These are phyloP conservation scores for Peniophora sp. DNA, from an alignment of 1,284 basidiomycete genomes.

Conservation along the genomic window DNA sequence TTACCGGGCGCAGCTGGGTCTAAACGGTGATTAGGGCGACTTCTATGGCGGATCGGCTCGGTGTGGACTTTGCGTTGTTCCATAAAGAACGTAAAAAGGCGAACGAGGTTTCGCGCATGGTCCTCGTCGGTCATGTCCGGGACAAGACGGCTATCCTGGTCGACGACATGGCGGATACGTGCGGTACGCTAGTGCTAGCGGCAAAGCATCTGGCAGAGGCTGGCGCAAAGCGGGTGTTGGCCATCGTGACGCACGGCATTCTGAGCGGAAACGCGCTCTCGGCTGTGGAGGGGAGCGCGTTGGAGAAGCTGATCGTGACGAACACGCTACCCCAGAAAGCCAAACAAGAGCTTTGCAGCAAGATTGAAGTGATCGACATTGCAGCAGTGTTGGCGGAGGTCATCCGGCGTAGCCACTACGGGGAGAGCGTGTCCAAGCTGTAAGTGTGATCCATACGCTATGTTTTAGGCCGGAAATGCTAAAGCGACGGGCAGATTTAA, in stretches of 20 bases:
- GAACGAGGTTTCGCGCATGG: constrained; percentile 98
- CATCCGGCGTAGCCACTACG: constrained; percentile 85
- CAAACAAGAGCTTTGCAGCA: constrained; percentile 71
- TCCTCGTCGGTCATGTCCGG: constrained; percentile 90
- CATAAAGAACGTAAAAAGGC: constrained; percentile 99
- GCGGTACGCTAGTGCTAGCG: constrained; percentile 93
- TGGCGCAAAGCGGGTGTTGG: constrained; percentile 82
- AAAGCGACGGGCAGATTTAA: constrained; percentile 40
- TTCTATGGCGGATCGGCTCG: constrained; percentile 93
- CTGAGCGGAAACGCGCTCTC: constrained; percentile 84
- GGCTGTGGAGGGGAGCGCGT: constrained; percentile 60
- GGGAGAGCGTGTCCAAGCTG: constrained; percentile 76
- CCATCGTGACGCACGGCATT: constrained; percentile 97
- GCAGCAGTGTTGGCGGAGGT: constrained; percentile 95
- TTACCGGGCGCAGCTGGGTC: constrained; percentile 1
- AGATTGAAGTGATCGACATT: constrained; percentile 96
- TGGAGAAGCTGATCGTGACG: constrained; percentile 97
- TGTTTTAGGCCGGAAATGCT: not conserved
- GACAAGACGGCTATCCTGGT: constrained; percentile 97
- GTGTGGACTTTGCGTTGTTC: constrained; percentile 98
- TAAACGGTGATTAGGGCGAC: constrained; percentile 68
- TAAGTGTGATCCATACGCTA: not conserved
- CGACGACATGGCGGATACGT: constrained; percentile 99
- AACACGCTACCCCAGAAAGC: constrained; percentile 92
- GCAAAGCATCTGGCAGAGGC: constrained; percentile 87